These are phyloP conservation scores for Zalerion maritima DNA, from an alignment of 495 filamentous ascomycete species.

Conservation along the genomic window DNA sequence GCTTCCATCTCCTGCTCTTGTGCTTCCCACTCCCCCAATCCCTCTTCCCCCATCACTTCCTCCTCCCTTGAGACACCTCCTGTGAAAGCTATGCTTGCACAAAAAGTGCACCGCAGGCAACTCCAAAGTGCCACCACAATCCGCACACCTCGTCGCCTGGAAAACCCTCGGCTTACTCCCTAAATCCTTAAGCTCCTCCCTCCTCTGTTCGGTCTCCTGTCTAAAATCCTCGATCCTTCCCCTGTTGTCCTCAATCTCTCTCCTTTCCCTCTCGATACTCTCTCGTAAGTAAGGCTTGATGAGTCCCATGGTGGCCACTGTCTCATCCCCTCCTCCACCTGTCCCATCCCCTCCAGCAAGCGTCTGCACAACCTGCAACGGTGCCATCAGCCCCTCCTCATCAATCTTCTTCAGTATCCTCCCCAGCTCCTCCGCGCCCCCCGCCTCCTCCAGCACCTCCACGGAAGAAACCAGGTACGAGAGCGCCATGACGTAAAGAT, in stretches of 20 bases:
- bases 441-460: conserved; percentile 70
- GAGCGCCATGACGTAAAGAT: conserved; percentile 83
- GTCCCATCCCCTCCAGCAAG: conserved; percentile 42
- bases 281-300: conserved; percentile 82
- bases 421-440: conserved; percentile 66
- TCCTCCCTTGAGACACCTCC: conserved; percentile 51
- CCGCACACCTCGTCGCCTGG: conserved; percentile 71
- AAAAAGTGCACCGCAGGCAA: conserved; percentile 87
- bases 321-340: conserved; percentile 39
- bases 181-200: conserved; percentile 61
- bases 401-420: conserved; percentile 75
- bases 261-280: conserved; percentile 75
- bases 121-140: conserved; percentile 61
- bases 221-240: conserved; percentile 74
- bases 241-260: conserved; percentile 72
- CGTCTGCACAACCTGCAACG: conserved; percentile 91
- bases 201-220: conserved; percentile 65
- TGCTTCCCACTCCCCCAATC: conserved; percentile 16
- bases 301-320: conserved; percentile 95
- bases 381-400: conserved; percentile 82
- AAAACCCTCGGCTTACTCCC: conserved; percentile 73
- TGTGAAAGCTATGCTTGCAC: conserved; percentile 93
- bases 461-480: conserved; percentile 85
- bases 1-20: too few relatives aligned
- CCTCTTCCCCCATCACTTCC: conserved; percentile 11